Conservation (phyloP, 306 rosid genomes). For the Canavalia ensiformis region DNA sequence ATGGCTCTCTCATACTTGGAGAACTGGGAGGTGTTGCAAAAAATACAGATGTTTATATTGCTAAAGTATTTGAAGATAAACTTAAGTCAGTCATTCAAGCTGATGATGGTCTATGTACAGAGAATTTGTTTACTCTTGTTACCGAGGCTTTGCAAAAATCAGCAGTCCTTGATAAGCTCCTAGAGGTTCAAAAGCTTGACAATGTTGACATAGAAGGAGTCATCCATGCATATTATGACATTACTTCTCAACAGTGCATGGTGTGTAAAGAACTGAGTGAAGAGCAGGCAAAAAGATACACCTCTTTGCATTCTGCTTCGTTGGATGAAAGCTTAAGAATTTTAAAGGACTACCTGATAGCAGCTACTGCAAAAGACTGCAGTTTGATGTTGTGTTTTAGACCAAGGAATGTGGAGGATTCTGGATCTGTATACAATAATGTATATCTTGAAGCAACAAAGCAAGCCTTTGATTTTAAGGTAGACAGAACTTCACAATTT, state of each 20-base stretch:
- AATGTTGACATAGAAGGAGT: constrained; percentile 89
- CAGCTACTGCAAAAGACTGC: constrained; percentile 94
- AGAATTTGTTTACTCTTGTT: constrained; percentile 71
- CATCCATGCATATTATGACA: constrained; percentile 84
- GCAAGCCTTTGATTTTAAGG: constrained; percentile 86
- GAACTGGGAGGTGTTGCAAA: constrained; percentile 77
- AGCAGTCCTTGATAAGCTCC: constrained; percentile 75
- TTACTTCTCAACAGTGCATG: constrained; percentile 76
- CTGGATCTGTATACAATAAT: constrained; percentile 57
- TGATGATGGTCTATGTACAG: constrained; percentile 63
- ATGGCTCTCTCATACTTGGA: constrained; percentile 89
- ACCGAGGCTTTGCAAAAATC: constrained; percentile 71
- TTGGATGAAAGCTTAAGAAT: constrained; percentile 83
- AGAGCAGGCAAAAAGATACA: constrained; percentile 62
- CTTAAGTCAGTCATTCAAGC: constrained; percentile 72
- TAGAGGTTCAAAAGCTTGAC: constrained; percentile 89
- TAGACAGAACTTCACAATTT: constrained; percentile 37
- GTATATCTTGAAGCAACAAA: constrained; percentile 73
- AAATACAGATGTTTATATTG: constrained; percentile 58
- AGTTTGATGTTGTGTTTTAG: constrained; percentile 91
- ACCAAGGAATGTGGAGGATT: constrained; percentile 61
- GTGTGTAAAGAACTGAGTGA: constrained; percentile 69
- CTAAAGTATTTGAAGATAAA: constrained; percentile 81
- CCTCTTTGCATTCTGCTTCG: constrained; percentile 79
- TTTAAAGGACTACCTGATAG: constrained; percentile 85